Evolutionary conservation across 306 rosid species (phyloP).

Genomic region (Glycine soja): DNA sequence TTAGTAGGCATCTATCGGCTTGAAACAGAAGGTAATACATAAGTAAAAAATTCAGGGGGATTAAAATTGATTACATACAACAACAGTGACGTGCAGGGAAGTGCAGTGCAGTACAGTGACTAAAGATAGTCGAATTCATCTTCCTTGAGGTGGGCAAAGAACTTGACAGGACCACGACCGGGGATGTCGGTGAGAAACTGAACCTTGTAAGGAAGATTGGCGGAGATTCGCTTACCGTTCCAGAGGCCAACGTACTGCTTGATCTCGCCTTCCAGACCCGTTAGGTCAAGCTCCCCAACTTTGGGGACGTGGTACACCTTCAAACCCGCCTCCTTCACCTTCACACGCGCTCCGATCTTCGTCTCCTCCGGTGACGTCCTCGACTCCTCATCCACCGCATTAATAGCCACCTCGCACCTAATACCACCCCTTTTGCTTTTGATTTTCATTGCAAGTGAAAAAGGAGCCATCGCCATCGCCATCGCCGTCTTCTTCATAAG

Average conservation of each 20-base stretch:
- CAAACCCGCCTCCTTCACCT: slow-evolving; percentile 72
- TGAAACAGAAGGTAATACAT: too few relatives aligned
- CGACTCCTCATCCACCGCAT: slow-evolving; percentile 36
- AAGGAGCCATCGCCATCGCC: slow-evolving; percentile 6
- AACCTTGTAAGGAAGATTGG: slow-evolving; percentile 86
- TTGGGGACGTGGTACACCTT: slow-evolving; percentile 89
- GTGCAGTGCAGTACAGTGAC: not conserved
- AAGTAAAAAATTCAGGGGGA: not conserved
- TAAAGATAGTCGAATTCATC: slow-evolving; percentile 73
- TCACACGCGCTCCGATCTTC: slow-evolving; percentile 76
- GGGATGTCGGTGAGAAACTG: slow-evolving; percentile 67
- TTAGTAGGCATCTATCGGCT: too few relatives aligned
- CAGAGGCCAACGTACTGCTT: slow-evolving; percentile 85
- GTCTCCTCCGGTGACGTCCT: slow-evolving; percentile 39
- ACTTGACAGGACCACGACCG: slow-evolving; percentile 85
- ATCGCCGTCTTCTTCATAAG: not conserved
- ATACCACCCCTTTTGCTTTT: not conserved
- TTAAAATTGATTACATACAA: slow-evolving; percentile 28
- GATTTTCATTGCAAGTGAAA: not conserved
- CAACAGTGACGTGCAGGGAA: too few relatives aligned
- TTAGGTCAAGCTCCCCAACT: slow-evolving; percentile 71
- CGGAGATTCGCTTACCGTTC: slow-evolving; percentile 91
- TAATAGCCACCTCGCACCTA: slow-evolving; percentile 58
- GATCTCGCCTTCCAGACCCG: slow-evolving; percentile 78
- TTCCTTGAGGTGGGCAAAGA: slow-evolving; percentile 89